phyloP scores from a whole-genome alignment of 2,329 filamentous ascomycete species.

The Zymoseptoria passerinii region DNA sequence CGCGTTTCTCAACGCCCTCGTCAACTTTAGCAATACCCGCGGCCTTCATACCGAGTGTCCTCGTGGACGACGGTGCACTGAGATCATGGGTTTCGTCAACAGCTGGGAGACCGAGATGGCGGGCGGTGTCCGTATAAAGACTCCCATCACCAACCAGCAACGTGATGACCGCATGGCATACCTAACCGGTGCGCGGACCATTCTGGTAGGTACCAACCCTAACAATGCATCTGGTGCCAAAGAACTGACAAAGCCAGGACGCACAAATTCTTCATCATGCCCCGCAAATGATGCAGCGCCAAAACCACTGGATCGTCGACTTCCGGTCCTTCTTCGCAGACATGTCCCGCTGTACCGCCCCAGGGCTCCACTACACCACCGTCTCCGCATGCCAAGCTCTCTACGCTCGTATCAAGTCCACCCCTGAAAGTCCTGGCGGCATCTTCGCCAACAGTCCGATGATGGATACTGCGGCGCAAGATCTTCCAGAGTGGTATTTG shows the following conservation, averaged over 20 bases:
- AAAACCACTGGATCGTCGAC: background rate
- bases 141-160: background rate
- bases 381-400: background rate
- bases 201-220: background rate
- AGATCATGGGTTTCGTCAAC: background rate
- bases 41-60: background rate
- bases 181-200: background rate
- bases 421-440: background rate
- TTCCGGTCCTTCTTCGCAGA: background rate
- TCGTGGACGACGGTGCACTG: background rate
- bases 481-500: background rate
- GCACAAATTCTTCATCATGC: background rate
- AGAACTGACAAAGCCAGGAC: background rate
- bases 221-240: background rate
- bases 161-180: background rate
- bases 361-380: background rate
- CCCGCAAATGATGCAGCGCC: background rate
- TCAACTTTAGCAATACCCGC: background rate
- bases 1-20: background rate
- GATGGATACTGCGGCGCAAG: background rate
- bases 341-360: background rate
- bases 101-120: background rate
- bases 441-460: background rate
- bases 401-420: background rate
- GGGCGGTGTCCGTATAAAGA: background rate